Conservation (phyloP, 495 filamentous ascomycete species). For the Evansstolkia leycettana region DNA sequence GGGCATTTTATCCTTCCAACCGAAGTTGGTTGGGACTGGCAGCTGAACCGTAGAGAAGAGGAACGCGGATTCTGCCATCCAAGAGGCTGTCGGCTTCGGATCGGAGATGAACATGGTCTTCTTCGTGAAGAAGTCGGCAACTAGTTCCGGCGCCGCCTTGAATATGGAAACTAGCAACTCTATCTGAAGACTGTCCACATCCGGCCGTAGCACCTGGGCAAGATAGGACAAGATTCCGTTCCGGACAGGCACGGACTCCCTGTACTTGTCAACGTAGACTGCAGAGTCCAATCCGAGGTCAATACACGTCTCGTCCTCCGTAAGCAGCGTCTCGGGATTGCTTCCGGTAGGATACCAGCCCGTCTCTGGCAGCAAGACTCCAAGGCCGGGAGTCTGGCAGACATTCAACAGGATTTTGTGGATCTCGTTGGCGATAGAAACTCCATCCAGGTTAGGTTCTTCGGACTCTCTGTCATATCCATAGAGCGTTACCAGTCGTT, state of each 20-base stretch:
- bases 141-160: slow-evolving; percentile 65
- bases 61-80: slow-evolving; percentile 86
- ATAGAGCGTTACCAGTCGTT: slow-evolving; percentile 60
- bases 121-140: slow-evolving; percentile 71
- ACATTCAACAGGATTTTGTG: slow-evolving; percentile 62
- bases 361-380: slow-evolving; percentile 52
- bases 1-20: slow-evolving; percentile 39
- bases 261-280: slow-evolving; percentile 54
- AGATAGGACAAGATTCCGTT: slow-evolving; percentile 68
- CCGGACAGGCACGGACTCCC: slow-evolving; percentile 52
- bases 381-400: slow-evolving; percentile 57
- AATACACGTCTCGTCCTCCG: slow-evolving; percentile 37
- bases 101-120: slow-evolving; percentile 77
- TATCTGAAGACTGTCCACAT: slow-evolving; percentile 66
- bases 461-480: slow-evolving; percentile 39
- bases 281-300: slow-evolving; percentile 57
- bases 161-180: slow-evolving; percentile 74
- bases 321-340: slow-evolving; percentile 36
- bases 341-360: slow-evolving; percentile 65
- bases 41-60: slow-evolving; percentile 67
- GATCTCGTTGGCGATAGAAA: slow-evolving; percentile 42
- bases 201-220: slow-evolving; percentile 67
- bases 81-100: slow-evolving; percentile 80
- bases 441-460: slow-evolving; percentile 19
- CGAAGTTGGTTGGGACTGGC: slow-evolving; percentile 58